Evolutionary conservation across 768 basidiomycete genomes (phyloP), one percentile per base, ranked within the genome.

Genomic region (Rhizopogon sp.): DNA sequence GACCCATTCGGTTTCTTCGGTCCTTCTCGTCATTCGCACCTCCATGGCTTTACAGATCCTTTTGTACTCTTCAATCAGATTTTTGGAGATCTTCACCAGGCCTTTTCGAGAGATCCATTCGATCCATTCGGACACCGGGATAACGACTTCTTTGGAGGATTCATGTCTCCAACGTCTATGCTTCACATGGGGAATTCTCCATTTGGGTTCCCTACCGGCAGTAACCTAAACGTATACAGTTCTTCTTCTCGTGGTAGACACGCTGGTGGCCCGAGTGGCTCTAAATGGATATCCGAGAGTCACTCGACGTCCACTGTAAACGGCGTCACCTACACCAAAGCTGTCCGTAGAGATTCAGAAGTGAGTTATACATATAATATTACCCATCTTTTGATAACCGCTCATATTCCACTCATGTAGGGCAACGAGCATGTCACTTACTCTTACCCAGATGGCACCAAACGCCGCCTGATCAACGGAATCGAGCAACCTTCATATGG

Each of bases 371-470:
- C 16, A 47, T 51, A 33, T 40, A 25, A 25, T 25, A 25, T 6
- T 39, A 28, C 14, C 8, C n/a, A 43, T 53, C 5, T 52, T 49
- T 52, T 49, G 52, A 42, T 35, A 35, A 51, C 53, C 52, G 52
- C 61, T 47, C 49, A 53, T 64, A 42, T 43, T 55, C 35, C 54
- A 33, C 60, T 40, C 17, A 46, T 43, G 3, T 57, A 91, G 88
- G 89, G 89, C 3, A 88, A 88, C 59, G 86, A 88, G 61, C 86
- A 90, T 65, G 72, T 87, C 45, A 83, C 79, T 11, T 81, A 82
- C 50, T 82, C 76, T 7, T 80, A 78, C 54, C 80, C 84, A 5
- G 86, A 90, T 53, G 89, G 89, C 8, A 79, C 80, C 42, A 77
- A 87, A 63, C 71, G 82, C 2, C 76, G 77, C 62, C 85, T 80